A percentile compares a stretch with the other conserved stretches of the same genome.
Evolutionary conservation across 768 basidiomycete genomes (phyloP).

Genomic region (Rhodotorula toruloides): DNA sequence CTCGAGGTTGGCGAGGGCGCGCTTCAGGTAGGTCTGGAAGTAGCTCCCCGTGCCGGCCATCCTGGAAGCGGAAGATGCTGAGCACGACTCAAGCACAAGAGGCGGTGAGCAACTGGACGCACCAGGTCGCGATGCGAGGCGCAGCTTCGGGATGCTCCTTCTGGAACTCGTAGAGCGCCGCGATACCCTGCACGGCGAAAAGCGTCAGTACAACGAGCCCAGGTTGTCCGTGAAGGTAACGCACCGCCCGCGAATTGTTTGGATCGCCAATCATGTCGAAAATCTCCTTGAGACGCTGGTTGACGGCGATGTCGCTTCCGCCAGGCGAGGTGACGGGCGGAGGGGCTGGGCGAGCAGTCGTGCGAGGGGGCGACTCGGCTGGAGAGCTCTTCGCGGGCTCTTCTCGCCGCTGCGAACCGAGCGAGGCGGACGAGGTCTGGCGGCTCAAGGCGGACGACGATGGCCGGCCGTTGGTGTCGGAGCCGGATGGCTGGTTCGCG

Average conservation of each 20-base stretch:
- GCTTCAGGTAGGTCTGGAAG: constrained; percentile 84
- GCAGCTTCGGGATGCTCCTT: constrained; percentile 66
- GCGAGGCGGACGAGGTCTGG: constrained; percentile 13
- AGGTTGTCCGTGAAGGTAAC: no score
- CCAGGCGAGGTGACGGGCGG: constrained; percentile 12
- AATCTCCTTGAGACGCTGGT: constrained; percentile 40
- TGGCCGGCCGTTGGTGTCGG: background rate
- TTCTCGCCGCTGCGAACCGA: constrained; percentile 2
- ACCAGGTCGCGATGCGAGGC: constrained; percentile 42
- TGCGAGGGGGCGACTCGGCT: constrained; percentile 3
- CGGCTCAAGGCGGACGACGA: constrained; percentile 7
- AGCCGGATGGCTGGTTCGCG: constrained; percentile 14
- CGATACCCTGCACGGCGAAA: constrained; percentile 61
- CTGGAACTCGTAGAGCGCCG: constrained; percentile 86
- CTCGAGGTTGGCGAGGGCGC: constrained; percentile 79
- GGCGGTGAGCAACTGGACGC: background rate
- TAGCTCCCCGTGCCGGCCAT: constrained; percentile 81
- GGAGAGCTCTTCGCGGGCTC: background rate
- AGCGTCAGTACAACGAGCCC: constrained; percentile 57
- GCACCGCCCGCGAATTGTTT: constrained; percentile 27
- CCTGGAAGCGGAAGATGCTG: constrained; percentile 47
- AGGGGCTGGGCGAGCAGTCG: constrained; percentile 1
- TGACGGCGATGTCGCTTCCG: constrained; percentile 33
- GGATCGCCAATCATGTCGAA: constrained; percentile 43
- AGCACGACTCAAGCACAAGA: background rate